These are phyloP conservation scores for Pleurotus giganteus DNA, from an alignment of 768 basidiomycete genomes.

Conservation along the genomic window DNA sequence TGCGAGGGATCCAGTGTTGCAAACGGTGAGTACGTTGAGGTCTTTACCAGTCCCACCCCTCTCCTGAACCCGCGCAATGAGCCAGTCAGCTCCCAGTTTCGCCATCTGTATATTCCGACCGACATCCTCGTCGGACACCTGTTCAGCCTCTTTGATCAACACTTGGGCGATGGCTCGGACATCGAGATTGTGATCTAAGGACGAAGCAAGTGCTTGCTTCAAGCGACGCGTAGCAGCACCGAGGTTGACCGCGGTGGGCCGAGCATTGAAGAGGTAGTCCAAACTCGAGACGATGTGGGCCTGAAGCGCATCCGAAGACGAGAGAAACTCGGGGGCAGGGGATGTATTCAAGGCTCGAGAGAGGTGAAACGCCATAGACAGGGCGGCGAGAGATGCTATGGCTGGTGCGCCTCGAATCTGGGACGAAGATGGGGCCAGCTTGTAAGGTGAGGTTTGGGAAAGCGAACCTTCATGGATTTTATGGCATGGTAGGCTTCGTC, in stretches of 20 bases:
- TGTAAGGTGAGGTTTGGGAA: slow-evolving; percentile 3
- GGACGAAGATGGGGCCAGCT: background rate
- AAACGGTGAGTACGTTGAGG: slow-evolving; percentile 88
- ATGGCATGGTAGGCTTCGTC: slow-evolving; percentile 92
- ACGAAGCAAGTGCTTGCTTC: slow-evolving; percentile 41
- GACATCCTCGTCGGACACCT: slow-evolving; percentile 85
- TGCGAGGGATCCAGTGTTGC: slow-evolving; percentile 96
- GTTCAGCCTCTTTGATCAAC: slow-evolving; percentile 67
- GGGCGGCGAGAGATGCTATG: slow-evolving; percentile 88
- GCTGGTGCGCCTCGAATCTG: slow-evolving; percentile 88
- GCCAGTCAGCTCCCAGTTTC: slow-evolving; percentile 83
- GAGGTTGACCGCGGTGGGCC: slow-evolving; percentile 97
- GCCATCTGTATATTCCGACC: slow-evolving; percentile 86
- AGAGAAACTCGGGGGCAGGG: slow-evolving; percentile 52
- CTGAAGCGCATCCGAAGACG: slow-evolving; percentile 49
- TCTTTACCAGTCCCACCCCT: slow-evolving; percentile 34
- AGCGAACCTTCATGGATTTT: slow-evolving; percentile 85
- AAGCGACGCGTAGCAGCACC: slow-evolving; percentile 81
- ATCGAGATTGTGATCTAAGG: slow-evolving; percentile 39
- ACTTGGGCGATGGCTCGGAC: slow-evolving; percentile 50
- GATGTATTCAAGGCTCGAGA: slow-evolving; percentile 45
- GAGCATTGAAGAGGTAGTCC: slow-evolving; percentile 75
- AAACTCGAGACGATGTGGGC: slow-evolving; percentile 57
- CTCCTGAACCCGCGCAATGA: slow-evolving; percentile 49
- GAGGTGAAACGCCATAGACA: slow-evolving; percentile 69